phyloP scores from a whole-genome alignment of 306 rosid species.

The Trifolium repens region DNA sequence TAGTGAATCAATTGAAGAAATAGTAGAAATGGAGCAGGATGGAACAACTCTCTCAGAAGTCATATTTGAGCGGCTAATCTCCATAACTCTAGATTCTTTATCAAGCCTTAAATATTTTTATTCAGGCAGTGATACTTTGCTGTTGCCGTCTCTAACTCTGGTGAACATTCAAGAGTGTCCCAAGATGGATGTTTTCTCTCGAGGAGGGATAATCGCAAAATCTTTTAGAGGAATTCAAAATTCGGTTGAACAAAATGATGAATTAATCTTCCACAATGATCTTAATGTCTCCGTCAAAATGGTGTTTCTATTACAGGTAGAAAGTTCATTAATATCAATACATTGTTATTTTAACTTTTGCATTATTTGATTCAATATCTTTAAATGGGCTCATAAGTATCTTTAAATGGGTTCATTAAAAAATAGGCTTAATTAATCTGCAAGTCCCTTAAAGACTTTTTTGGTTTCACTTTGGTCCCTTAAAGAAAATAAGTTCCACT shows the following conservation, averaged over 20 bases:
- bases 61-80: neutral
- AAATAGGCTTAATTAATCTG: too few species aligned
- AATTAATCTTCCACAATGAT: conserved; percentile 5
- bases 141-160: conserved; percentile 14
- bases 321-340: neutral
- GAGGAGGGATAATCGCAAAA: neutral
- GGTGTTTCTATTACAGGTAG: neutral
- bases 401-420: too few species aligned
- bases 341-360: neutral
- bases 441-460: too few species aligned
- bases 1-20: neutral
- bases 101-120: conserved; percentile 17
- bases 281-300: neutral
- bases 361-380: too few species aligned
- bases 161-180: conserved; percentile 26
- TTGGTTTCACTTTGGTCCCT: too few species aligned
- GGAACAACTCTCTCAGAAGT: neutral
- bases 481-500: too few species aligned
- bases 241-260: neutral
- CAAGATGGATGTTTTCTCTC: conserved; percentile 30
- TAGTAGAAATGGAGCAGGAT: neutral
- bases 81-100: neutral
- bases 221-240: conserved; percentile 31
- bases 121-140: conserved; percentile 1
- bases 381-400: neutral